Evolutionary conservation across 768 basidiomycete species (phyloP), one percentile per base, ranked within the genome.

Genomic region (Lyophyllum atratum): DNA sequence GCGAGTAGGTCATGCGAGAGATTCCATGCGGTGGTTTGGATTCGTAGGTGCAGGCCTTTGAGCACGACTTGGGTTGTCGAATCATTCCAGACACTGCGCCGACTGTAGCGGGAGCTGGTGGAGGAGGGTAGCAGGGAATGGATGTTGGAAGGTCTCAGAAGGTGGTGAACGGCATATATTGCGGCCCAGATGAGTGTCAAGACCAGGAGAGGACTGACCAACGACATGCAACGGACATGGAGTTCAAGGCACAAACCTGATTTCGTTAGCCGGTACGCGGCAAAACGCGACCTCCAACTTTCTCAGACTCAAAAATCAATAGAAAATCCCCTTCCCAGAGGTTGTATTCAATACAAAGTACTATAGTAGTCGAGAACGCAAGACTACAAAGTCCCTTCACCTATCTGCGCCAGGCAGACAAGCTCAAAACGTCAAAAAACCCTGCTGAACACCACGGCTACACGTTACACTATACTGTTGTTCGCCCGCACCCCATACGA

Each of bases 1-100:
- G 78, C 60, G 21, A 85, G 67, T 12, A 56, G 25, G 62, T 85
- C 84, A 58, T 88, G 85, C 2, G 62, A 45, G 4, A 58, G 61
- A 59, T 88, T 88, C 70, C 77, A 79, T 1, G 69, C 72, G 0
- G 80, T 75, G 0, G 85, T 85, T 60, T 82, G 77, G 54, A 85
- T 56, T 48, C 70, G 70, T 17, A 81, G 59, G 50, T 78, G 75
- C 0, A 79, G 49, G 34, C 54, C 47, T 37, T 59, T 70, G 42
- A 74, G 62, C 21, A 60, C 34, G 15, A 68, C 59, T 42, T 66
- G 64, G 4, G 61, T 68, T 29, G 56, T 61, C n/a, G 62, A 63
- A 21, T 50, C 52, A 17, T 58, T 55, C 65, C 63, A 67, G n/a
- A 59, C 24, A 37, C 49, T 49, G 11, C 51, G 56, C 17, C 52